Conservation (phyloP, 2,329 filamentous ascomycete species). For the Neofusicoccum kwambonambiense region DNA sequence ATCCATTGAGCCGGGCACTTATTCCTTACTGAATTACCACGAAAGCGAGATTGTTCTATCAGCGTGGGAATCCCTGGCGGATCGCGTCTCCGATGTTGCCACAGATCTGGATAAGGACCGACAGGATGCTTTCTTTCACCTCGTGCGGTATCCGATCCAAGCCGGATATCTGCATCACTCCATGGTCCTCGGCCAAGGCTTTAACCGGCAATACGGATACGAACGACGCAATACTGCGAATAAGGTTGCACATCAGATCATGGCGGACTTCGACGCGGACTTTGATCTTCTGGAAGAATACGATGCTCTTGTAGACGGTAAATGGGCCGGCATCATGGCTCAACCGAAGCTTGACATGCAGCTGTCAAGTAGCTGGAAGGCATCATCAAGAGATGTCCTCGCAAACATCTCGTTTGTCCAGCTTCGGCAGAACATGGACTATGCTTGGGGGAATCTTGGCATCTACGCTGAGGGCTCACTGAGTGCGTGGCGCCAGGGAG, state of each 20-base stretch:
- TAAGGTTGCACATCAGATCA: slow-evolving; percentile 18
- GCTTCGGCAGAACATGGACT: slow-evolving; percentile 51
- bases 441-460: slow-evolving; percentile 55
- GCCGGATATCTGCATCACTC: slow-evolving; percentile 52
- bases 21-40: slow-evolving; percentile 20
- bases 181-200: slow-evolving; percentile 33
- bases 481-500: slow-evolving; percentile 21
- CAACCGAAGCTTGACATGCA: slow-evolving; percentile 52
- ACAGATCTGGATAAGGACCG: slow-evolving; percentile 42
- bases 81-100: slow-evolving; percentile 9
- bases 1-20: slow-evolving; percentile 19
- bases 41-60: slow-evolving; percentile 21
- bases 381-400: slow-evolving; percentile 64
- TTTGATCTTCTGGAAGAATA: slow-evolving; percentile 22
- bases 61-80: slow-evolving; percentile 19
- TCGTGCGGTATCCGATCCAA: slow-evolving; percentile 56
- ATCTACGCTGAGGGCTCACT: slow-evolving; percentile 57
- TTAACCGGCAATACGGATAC: slow-evolving; percentile 55
- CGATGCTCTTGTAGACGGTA: slow-evolving; percentile 29
- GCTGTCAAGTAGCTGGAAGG: slow-evolving; percentile 66
- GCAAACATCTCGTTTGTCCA: slow-evolving; percentile 59
- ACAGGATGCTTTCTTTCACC: slow-evolving; percentile 59
- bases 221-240: slow-evolving; percentile 25
- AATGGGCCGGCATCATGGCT: neutral
- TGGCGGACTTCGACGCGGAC: slow-evolving; percentile 22